Base-by-base conservation (phyloP, 768 basidiomycete genomes). In the Boletus rufocinnamomeus region DNA sequence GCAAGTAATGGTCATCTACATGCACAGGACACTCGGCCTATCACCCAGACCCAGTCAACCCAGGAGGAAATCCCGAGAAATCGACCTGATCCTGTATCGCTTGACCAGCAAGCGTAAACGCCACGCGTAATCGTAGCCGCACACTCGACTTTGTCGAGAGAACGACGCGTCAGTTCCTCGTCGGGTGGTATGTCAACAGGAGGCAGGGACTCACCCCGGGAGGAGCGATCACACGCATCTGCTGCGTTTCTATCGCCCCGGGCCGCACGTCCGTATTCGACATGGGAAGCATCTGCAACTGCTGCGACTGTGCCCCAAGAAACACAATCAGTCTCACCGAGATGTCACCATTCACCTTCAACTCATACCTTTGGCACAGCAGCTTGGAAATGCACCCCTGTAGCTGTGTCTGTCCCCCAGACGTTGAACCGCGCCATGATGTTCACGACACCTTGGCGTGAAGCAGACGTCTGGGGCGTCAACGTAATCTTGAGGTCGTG, bases 281-380 rank as follows among this genome's bases (percentile, higher is more conserved):
- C 90, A 98, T 98, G 7, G 96, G 93, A 57, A 94, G 80, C 96
- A 99, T 99, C 72, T 98, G 95, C 56, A 99, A 74, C 71, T 97
- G 95, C 75, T 97, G 95, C 0, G 95, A 91, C 93, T 98, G 68
- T 3, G 3, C 11, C 27, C 56, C 56, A 46, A 47, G 7, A 34
- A n/a, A n/a, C 43, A 17, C 28, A 3, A 8, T 62, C 35, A 64
- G 35, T 28, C 30, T 28, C 25, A 25, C 37, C 16, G 23, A 23
- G 17, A 17, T 9, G 21, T 38, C 40, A 21, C 21, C 37, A 6
- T n/a, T 32, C 23, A 28, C 13, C 19, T 37, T 19, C 27, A 19
- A 13, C 30, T 35, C 72, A 58, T 59, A 93, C 95, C 83, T 93
- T 96, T 4, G 96, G 96, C 9, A 99, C 96, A 9, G 96, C 97